Evolutionary conservation across 495 filamentous ascomycete genomes (phyloP), one percentile per base, ranked within the genome.

Genomic region (Bacidia gigantensis): DNA sequence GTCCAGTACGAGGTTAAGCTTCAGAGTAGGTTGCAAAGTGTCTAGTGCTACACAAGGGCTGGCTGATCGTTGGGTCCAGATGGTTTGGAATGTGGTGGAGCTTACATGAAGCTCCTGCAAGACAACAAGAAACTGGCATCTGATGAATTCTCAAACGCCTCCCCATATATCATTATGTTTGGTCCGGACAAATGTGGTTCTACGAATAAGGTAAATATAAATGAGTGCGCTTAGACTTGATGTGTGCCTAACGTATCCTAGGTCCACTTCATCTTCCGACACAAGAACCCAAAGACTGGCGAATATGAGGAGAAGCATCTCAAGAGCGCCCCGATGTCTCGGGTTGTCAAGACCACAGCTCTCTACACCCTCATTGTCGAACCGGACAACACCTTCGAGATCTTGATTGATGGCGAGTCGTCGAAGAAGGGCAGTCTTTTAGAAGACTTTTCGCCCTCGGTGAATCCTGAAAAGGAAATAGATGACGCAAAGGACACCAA

Each of bases 271-370:
- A 99, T 99, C 71, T 93, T 99, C 84, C 90, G 92, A 67, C 93
- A 97, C 86, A 99, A 97, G 84, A 99, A 97, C 80, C 93, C 93
- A 63, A 97, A 95, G 85, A 96, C 88, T 46, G 89, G 92, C 69
- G 90, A 96, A 70, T 99, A 99, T 62, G 92, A 97, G 78, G 93
- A 99, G 84, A 99, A 99, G 81, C 93, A 99, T 73, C 77, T 97
- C 50, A 84, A 79, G 67, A 76, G 77, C 60, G 81, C 92, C 39
- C 88, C 93, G 40, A 72, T 81, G 47, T 89, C 90, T 63, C 82
- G 81, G 62, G 93, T 90, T 65, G 77, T 78, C 72, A 96, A 96
- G 80, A 80, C 83, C 57, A 84, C 87, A 50, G 81, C 89, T 59
- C 80, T 99, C 43, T 99, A 99, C 75, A 97, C 93, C 46, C 76